phyloP scores from a whole-genome alignment of 768 basidiomycete species.

The Suillus americanus region DNA sequence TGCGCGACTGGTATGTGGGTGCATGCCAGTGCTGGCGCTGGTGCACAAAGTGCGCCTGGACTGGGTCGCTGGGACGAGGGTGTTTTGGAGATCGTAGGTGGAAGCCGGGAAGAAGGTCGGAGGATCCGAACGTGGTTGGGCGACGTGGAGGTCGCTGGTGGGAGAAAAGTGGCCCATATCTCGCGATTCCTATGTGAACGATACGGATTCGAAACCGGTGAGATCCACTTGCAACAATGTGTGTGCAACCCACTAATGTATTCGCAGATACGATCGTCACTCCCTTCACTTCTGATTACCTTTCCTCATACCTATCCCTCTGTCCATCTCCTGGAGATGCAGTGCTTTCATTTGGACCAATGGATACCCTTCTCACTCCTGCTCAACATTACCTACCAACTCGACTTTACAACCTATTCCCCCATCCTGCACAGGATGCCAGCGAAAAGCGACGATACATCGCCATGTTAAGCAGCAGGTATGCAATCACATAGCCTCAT shows the following conservation, averaged over 20 bases:
- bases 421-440: constrained; percentile 80
- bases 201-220: constrained; percentile 79
- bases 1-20: constrained; percentile 80
- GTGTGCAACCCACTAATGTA: not conserved
- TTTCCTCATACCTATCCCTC: constrained; percentile 76
- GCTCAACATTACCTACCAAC: constrained; percentile 75
- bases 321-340: constrained; percentile 72
- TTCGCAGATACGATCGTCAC: constrained; percentile 64
- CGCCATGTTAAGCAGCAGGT: constrained; percentile 71
- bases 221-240: constrained; percentile 10
- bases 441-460: constrained; percentile 75
- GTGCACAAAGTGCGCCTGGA: constrained; percentile 24
- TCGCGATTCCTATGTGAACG: constrained; percentile 77
- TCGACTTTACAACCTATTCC: constrained; percentile 70
- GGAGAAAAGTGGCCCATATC: constrained; percentile 61
- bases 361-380: constrained; percentile 75
- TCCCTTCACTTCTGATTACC: constrained; percentile 75
- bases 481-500: not conserved
- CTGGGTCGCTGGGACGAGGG: constrained; percentile 76
- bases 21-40: constrained; percentile 31
- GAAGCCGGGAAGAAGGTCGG: constrained; percentile 70
- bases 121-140: constrained; percentile 78
- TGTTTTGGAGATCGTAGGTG: constrained; percentile 75
- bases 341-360: constrained; percentile 77
- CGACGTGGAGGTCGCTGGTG: constrained; percentile 72